phyloP scores from a whole-genome alignment of 371 early-diverging fungal species.

The Edhazardia aedis region DNA sequence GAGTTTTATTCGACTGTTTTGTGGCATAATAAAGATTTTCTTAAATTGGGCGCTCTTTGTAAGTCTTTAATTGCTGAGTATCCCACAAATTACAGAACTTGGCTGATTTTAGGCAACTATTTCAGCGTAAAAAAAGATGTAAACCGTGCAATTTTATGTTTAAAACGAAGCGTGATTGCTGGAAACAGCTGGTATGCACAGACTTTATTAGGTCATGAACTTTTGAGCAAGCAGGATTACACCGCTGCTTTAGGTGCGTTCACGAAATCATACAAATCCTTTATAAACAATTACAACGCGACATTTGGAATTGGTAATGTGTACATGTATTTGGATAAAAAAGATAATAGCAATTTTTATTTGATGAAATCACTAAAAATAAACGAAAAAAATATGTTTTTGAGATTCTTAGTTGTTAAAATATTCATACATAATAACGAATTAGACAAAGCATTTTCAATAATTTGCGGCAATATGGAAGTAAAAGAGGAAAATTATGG shows the following conservation, averaged over 20 bases:
- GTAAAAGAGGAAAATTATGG: too few relatives aligned
- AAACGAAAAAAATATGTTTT: slow-evolving; percentile 30
- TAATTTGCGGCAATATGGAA: too few relatives aligned
- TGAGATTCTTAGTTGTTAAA: slow-evolving; percentile 23
- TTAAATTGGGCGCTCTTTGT: slow-evolving; percentile 30
- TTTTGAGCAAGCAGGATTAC: slow-evolving; percentile 35
- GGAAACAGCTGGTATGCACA: slow-evolving; percentile 32
- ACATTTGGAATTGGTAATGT: slow-evolving; percentile 43
- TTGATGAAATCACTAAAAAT: slow-evolving; percentile 26
- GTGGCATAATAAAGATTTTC: slow-evolving; percentile 34
- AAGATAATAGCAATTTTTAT: slow-evolving; percentile 33
- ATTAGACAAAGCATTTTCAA: too few relatives aligned
- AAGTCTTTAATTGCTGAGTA: slow-evolving; percentile 30
- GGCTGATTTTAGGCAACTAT: slow-evolving; percentile 44
- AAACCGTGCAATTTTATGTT: slow-evolving; percentile 27
- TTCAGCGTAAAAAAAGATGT: slow-evolving; percentile 33
- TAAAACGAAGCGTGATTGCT: slow-evolving; percentile 32
- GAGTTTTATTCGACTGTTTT: slow-evolving; percentile 43
- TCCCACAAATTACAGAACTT: slow-evolving; percentile 24
- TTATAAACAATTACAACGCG: slow-evolving; percentile 33
- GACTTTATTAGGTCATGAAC: slow-evolving; percentile 45
- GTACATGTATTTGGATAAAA: slow-evolving; percentile 31
- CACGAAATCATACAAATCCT: slow-evolving; percentile 26
- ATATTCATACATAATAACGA: too few relatives aligned
- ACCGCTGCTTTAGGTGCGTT: slow-evolving; percentile 35